Evolutionary conservation across 2,329 filamentous ascomycete species (phyloP).

Genomic region (Chlorencoelia australis): DNA sequence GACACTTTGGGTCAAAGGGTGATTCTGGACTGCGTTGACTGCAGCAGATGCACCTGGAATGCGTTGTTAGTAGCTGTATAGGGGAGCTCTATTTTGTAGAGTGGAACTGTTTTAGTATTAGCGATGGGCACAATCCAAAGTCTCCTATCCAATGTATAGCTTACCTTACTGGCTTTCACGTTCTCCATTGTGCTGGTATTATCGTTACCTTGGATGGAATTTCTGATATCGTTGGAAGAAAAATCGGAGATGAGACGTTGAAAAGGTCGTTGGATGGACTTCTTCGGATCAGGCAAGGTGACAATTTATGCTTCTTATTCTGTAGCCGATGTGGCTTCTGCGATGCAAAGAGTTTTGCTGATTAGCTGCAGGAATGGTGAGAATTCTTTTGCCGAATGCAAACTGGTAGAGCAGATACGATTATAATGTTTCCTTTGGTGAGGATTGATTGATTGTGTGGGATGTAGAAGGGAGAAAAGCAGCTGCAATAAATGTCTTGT

Average conservation of each 20-base stretch:
- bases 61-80: conserved; percentile 13
- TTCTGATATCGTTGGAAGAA: conserved; percentile 3
- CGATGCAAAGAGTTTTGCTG: not conserved
- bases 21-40: conserved; percentile 24
- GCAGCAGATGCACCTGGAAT: conserved; percentile 23
- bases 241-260: conserved; percentile 2
- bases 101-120: conserved; percentile 3
- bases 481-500: too few species aligned
- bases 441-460: too few species aligned
- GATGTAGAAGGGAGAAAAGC: too few species aligned
- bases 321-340: not conserved
- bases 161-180: conserved; percentile 8
- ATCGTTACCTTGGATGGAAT: conserved; percentile 1
- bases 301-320: not conserved
- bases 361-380: not conserved
- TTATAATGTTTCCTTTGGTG: too few species aligned
- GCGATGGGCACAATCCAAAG: not conserved
- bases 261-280: not conserved
- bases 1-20: conserved; percentile 25
- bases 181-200: conserved; percentile 3
- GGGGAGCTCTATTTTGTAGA: not conserved
- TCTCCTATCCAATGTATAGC: not conserved
- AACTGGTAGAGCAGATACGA: too few species aligned
- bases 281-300: not conserved
- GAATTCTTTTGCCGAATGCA: conserved; percentile 1